phyloP scores from a whole-genome alignment of 352 stramenopile species.

The Globisporangium abappressorium region DNA sequence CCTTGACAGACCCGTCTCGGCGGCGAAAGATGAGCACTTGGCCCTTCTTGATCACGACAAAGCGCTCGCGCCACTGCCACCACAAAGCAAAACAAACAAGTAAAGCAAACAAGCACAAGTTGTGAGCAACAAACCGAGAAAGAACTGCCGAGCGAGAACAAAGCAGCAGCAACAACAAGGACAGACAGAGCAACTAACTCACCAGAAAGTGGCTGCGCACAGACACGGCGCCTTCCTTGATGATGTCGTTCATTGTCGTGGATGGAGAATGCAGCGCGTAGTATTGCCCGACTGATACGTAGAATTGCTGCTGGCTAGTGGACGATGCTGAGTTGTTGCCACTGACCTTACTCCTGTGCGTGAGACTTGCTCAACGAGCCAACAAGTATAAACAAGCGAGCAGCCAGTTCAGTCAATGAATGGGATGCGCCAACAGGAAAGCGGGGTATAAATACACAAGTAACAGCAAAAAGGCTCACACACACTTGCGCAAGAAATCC shows the following conservation, averaged over 20 bases:
- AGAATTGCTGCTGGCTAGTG: not conserved
- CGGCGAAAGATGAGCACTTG: slow-evolving; percentile 48
- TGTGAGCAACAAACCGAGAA: not conserved
- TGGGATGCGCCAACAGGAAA: not conserved
- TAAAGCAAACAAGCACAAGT: not conserved
- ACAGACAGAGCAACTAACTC: not conserved
- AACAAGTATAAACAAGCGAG: not conserved
- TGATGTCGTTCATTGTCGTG: slow-evolving; percentile 17
- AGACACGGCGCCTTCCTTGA: slow-evolving; percentile 60
- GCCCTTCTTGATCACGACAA: slow-evolving; percentile 48
- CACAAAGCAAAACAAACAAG: not conserved
- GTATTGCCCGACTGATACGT: not conserved
- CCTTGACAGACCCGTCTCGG: slow-evolving; percentile 48
- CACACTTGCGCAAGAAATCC: not conserved
- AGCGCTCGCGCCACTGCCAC: slow-evolving; percentile 62
- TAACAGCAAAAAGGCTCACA: not conserved
- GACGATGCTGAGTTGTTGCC: not conserved
- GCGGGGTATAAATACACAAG: slow-evolving; percentile 1
- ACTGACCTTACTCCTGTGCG: not conserved
- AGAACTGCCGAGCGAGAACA: not conserved
- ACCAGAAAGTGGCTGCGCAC: slow-evolving; percentile 71
- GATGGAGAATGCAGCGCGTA: not conserved
- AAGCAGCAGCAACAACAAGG: not conserved
- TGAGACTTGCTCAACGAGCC: not conserved
- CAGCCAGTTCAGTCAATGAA: not conserved